Evolutionary conservation across 768 basidiomycete genomes (phyloP).

Genomic region (Termitomyces sp.): DNA sequence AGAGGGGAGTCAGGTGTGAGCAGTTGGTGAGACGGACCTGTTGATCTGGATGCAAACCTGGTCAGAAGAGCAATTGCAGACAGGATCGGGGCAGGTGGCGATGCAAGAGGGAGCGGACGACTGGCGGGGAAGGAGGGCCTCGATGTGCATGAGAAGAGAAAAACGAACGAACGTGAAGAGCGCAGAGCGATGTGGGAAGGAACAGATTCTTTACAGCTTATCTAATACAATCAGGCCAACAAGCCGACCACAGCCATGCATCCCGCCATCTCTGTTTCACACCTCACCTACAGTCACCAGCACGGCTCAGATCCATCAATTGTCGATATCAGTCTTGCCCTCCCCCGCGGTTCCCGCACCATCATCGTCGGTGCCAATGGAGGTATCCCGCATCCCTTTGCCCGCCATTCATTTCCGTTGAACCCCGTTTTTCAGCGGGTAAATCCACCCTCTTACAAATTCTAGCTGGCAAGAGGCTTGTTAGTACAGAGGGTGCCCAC

Average conservation of each 20-base stretch:
- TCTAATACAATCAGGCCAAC: slow-evolving; percentile 9
- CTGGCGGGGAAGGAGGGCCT: slow-evolving; percentile 37
- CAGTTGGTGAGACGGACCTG: slow-evolving; percentile 36
- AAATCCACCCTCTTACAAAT: slow-evolving; percentile 97
- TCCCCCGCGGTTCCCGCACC: slow-evolving; percentile 76
- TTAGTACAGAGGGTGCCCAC: slow-evolving; percentile 43
- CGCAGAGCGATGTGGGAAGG: slow-evolving; percentile 10
- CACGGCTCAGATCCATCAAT: slow-evolving; percentile 47
- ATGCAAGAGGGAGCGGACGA: not conserved
- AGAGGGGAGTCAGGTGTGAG: slow-evolving; percentile 1
- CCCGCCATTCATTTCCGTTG: slow-evolving; percentile 6
- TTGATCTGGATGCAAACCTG: slow-evolving; percentile 58
- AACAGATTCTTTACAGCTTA: slow-evolving; percentile 3
- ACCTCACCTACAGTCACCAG: slow-evolving; percentile 57
- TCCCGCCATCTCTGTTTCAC: slow-evolving; percentile 37
- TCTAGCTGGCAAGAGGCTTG: slow-evolving; percentile 86
- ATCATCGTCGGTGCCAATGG: slow-evolving; percentile 93
- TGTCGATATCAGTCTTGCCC: slow-evolving; percentile 53
- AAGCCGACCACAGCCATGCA: slow-evolving; percentile 6
- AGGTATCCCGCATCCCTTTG: slow-evolving; percentile 43
- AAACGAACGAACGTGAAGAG: slow-evolving; percentile 25
- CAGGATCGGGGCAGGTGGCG: slow-evolving; percentile 38
- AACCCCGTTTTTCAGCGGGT: slow-evolving; percentile 49
- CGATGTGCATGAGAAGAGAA: slow-evolving; percentile 23
- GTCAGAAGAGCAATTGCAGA: slow-evolving; percentile 50